Base-by-base conservation (phyloP, 2,329 filamentous ascomycete species). In the Botryosphaeria agaves region DNA sequence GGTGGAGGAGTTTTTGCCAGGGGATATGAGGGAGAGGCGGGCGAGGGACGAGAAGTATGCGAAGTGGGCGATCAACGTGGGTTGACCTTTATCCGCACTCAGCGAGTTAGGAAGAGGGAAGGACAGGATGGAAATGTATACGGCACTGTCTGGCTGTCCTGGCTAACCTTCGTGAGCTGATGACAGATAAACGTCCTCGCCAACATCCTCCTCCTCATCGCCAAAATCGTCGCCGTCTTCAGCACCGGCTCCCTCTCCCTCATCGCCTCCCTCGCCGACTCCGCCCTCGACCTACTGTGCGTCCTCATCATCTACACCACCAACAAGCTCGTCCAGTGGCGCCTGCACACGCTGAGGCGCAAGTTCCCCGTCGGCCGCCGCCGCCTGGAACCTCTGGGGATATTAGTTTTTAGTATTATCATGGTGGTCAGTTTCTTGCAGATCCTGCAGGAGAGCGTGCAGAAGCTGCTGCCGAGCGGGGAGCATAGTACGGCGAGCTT, bases 381-480 rank as follows among this genome's bases (percentile, higher is more conserved):
- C 28, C 59, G 69, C 6, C 57, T 75, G 5, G 69, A 74, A 38
- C 70, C 70, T 0, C 53, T 74, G 5, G 69, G 70, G 2, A 72
- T 75, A 27, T 55, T 75, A 7, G 68, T 73, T 28, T 74, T 74
- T 48, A 66, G 62, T 16, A 65, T 73, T 37, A 64, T 70, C 36
- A 75, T 75, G 69, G 59, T 74, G 28, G 64, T 72, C 3, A 71
- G 67, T 2, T 74, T 75, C 38, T 45, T 66, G 5, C 69, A 74
- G 40, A 69, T 76, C 26, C 49, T 71, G 5, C 55, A 73, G 41
- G 67, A 74, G 42, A 72, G 67, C n/a, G 58, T 72, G 2, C 45
- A 59, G 37, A 70, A 71, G 37, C 45, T 75, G 6, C 54, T 68
- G 19, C 68, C 67, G 0, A 47, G 48, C n/a, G 56, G 54, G 2